Evolutionary conservation across 129 eudicot species (phyloP).

Genomic region (Centella asiatica): DNA sequence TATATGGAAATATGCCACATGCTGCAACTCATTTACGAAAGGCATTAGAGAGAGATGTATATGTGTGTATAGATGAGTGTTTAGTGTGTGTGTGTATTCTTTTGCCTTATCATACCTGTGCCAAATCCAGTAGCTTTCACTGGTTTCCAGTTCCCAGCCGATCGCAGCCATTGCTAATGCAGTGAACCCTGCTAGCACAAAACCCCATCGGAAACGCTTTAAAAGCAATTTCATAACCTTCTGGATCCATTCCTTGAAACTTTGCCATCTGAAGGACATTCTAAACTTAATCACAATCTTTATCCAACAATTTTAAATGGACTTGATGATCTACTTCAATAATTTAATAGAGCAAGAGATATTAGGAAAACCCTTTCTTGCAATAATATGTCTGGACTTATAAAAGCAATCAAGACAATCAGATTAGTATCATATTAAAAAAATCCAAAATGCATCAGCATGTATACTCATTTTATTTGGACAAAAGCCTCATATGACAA

Average conservation of each 20-base stretch:
- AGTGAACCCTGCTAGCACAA: constrained; percentile 55
- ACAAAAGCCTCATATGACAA: too few relatives aligned
- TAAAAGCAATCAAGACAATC: too few relatives aligned
- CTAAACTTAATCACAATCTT: neutral
- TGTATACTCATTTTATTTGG: too few relatives aligned
- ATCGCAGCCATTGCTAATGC: constrained; percentile 73
- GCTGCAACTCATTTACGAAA: constrained; percentile 21
- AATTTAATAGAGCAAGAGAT: too few relatives aligned
- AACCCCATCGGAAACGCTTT: constrained; percentile 75
- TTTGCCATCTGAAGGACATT: constrained; percentile 54
- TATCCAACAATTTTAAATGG: too few relatives aligned
- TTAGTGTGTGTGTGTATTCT: neutral
- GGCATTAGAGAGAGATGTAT: neutral
- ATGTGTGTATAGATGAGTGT: neutral
- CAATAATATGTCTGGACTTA: too few relatives aligned
- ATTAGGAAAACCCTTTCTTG: too few relatives aligned
- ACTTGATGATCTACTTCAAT: too few relatives aligned
- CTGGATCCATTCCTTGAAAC: constrained; percentile 38
- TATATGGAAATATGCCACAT: constrained; percentile 74
- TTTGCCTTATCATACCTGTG: constrained; percentile 53
- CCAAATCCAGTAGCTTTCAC: constrained; percentile 90
- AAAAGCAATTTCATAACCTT: constrained; percentile 39
- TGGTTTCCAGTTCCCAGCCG: constrained; percentile 75
- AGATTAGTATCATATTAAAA: too few relatives aligned
- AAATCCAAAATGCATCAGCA: too few relatives aligned